A percentile compares a stretch with the other conserved stretches of the same genome.
phyloP scores from a whole-genome alignment of 2,329 filamentous ascomycete genomes.

The Hypoxylon sp. region DNA sequence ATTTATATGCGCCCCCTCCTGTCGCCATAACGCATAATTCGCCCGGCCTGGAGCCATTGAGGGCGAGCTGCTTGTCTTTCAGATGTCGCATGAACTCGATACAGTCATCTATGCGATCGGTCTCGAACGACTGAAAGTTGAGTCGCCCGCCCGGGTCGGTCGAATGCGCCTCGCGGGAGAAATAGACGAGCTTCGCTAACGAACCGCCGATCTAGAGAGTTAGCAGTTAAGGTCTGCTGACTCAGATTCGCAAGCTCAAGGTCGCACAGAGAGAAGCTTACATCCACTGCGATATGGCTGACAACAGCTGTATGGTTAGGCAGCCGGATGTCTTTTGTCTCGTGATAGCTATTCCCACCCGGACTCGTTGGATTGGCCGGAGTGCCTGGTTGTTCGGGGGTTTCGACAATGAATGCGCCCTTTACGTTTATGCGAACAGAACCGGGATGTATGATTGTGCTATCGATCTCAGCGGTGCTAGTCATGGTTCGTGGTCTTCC shows the following conservation, averaged over 20 bases:
- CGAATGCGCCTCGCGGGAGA: constrained; percentile 87
- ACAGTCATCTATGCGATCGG: constrained; percentile 92
- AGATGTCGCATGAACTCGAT: constrained; percentile 91
- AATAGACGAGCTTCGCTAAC: constrained; percentile 96
- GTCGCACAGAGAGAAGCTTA: constrained; percentile 64
- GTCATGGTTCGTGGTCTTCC: constrained; percentile 60
- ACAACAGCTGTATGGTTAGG: constrained; percentile 96
- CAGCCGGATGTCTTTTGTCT: constrained; percentile 94
- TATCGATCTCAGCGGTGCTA: constrained; percentile 71
- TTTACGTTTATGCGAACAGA: constrained; percentile 95
- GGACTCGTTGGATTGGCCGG: constrained; percentile 58
- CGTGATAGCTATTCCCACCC: constrained; percentile 65
- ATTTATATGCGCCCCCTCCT: constrained; percentile 96
- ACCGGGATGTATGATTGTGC: constrained; percentile 73
- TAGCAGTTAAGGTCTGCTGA: constrained; percentile 14
- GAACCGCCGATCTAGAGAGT: constrained; percentile 87
- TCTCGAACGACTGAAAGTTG: constrained; percentile 97
- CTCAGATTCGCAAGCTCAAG: constrained; percentile 31
- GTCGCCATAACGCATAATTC: constrained; percentile 95
- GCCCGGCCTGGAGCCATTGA: constrained; percentile 79
- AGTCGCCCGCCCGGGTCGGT: constrained; percentile 87
- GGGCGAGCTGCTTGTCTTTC: constrained; percentile 82
- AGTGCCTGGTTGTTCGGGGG: constrained; percentile 73
- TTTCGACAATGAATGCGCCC: constrained; percentile 94
- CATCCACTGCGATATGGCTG: constrained; percentile 96